Conservation (phyloP, 2,329 filamentous ascomycete species). For the Fusarium palustre region DNA sequence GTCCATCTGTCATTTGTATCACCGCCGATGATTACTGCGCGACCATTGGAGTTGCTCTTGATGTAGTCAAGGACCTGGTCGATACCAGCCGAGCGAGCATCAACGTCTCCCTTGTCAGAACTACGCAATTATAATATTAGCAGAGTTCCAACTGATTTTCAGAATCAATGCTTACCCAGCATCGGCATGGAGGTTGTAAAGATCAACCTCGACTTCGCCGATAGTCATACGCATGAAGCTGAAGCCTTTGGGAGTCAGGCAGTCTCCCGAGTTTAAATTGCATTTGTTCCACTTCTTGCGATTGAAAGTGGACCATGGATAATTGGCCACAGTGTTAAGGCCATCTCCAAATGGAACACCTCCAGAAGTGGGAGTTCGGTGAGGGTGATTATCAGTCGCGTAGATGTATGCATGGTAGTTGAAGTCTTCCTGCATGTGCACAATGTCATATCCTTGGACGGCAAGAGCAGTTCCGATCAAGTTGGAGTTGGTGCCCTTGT, state of each 20-base stretch:
- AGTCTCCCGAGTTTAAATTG: constrained; percentile 69
- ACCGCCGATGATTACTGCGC: constrained; percentile 72
- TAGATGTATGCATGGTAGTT: constrained; percentile 75
- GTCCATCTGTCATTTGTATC: constrained; percentile 76
- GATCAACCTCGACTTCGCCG: constrained; percentile 67
- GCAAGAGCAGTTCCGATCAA: constrained; percentile 68
- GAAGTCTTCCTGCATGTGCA: constrained; percentile 77
- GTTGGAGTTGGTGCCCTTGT: constrained; percentile 69
- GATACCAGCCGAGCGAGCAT: constrained; percentile 69
- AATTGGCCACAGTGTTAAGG: constrained; percentile 72
- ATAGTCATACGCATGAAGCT: constrained; percentile 72
- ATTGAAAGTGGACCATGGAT: constrained; percentile 63
- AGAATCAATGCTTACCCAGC: constrained; percentile 55
- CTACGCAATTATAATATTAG: constrained; percentile 42
- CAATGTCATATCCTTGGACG: constrained; percentile 68
- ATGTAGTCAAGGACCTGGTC: constrained; percentile 70
- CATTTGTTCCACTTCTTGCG: constrained; percentile 71
- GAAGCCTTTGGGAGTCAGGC: constrained; percentile 76
- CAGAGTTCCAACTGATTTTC: fast-evolving
- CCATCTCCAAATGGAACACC: constrained; percentile 72
- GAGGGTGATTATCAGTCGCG: constrained; percentile 67
- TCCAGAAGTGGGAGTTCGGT: constrained; percentile 73
- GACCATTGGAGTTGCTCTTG: constrained; percentile 65
- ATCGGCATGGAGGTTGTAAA: constrained; percentile 76
- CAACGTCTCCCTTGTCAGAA: constrained; percentile 62